These are phyloP conservation scores for Amanita rubescens DNA, from an alignment of 768 basidiomycete genomes.

Conservation along the genomic window DNA sequence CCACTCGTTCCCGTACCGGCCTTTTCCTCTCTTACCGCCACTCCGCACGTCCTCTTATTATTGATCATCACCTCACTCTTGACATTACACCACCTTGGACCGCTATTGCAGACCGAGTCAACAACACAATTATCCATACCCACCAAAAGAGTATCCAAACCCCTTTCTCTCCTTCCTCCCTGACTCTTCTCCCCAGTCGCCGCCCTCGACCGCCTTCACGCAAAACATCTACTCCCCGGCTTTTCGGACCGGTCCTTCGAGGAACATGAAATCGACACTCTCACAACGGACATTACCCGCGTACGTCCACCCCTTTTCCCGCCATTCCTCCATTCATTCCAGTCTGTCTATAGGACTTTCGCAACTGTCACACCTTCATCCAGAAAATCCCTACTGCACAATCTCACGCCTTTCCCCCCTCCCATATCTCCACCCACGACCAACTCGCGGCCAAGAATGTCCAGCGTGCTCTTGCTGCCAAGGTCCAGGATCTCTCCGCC, in stretches of 20 bases:
- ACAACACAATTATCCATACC: constrained; percentile 62
- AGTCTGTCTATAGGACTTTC: constrained; percentile 60
- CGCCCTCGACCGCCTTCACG: constrained; percentile 91
- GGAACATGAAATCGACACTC: constrained; percentile 86
- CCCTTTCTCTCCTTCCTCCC: constrained; percentile 10
- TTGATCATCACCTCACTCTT: constrained; percentile 41
- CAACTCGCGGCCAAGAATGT: constrained; percentile 82
- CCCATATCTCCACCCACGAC: constrained; percentile 34
- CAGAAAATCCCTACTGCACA: constrained; percentile 61
- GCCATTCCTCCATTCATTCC: constrained; percentile 25
- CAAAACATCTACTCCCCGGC: constrained; percentile 92
- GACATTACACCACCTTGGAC: constrained; percentile 83
- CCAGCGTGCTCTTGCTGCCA: constrained; percentile 91
- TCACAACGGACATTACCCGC: constrained; percentile 83
- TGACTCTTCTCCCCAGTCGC: constrained; percentile 50
- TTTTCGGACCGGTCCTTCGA: constrained; percentile 93
- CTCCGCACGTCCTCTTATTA: constrained; percentile 71
- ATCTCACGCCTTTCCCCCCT: constrained; percentile 60
- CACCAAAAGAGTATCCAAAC: constrained; percentile 67
- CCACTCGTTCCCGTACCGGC: constrained; percentile 82
- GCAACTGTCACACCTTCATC: constrained; percentile 56
- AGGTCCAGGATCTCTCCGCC: constrained; percentile 88
- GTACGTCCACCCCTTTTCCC: constrained; percentile 34
- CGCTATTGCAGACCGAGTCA: constrained; percentile 85
- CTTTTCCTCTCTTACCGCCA: constrained; percentile 93